Base-by-base conservation (phyloP, 1,284 basidiomycete species). In the Retiboletus flavoniger region DNA sequence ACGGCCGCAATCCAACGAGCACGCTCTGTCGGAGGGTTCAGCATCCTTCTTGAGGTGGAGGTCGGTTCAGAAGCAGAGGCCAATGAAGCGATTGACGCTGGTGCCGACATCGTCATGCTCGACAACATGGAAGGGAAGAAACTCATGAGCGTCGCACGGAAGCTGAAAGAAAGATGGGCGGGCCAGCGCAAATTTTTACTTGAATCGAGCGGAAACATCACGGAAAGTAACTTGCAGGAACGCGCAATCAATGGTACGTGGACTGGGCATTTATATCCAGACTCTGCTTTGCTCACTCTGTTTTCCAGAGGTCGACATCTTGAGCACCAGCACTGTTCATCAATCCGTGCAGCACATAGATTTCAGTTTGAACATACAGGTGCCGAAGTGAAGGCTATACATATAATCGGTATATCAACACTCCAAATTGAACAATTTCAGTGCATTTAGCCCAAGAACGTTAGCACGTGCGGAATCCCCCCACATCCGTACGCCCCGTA, bases 71-170 rank as follows among this genome's bases (percentile, higher is more conserved):
- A 94, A 72, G 86, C 79, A 16, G 95, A 98, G 73, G 96, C 95
- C 7, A 86, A 95, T 62, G 94, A 99, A 74, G 96, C 96, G 11
- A 95, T 99, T 66, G 85, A 88, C 36, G 95, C 96, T 2, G 96
- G 96, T 4, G 96, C 95, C 28, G 95, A 99, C 74, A 89, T 99
- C 47, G 80, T 99, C 68, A 99, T 99, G 96, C 83, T 99, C 19
- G 97, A 99, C 69, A 98, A 98, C 69, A 90, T 98, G 46, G 87
- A 91, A 62, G 93, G 93, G 5, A 74, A 78, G 3, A 80, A 87
- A 61, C 77, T 98, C 42, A 79, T 83, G 8, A 75, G 71, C 31
- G 85, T 89, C 7, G 90, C 93, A 6, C 78, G 77, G 50, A 78
- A 78, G 35, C 72, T 98, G 64, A 91, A 86, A 72, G 80, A 86